A percentile compares a stretch with the other conserved stretches of the same genome.
Evolutionary conservation across 441 rosid genomes (phyloP).

Genomic region (Populus hybrid): DNA sequence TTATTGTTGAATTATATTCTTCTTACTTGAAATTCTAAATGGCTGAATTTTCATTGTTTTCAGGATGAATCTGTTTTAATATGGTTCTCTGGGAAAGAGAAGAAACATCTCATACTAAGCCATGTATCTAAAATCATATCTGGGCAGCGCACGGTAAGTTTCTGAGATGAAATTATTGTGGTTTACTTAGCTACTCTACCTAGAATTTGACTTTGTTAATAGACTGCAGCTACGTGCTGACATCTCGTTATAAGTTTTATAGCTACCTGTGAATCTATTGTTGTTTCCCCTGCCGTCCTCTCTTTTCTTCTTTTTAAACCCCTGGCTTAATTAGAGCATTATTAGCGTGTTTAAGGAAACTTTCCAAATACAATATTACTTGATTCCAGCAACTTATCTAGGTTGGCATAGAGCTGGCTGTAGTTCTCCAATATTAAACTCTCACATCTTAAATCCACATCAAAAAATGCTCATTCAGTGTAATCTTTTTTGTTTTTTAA

Average conservation of each 20-base stretch:
- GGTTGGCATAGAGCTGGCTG: neutral
- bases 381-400: neutral
- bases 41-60: conserved; percentile 20
- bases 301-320: neutral
- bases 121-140: conserved; percentile 74
- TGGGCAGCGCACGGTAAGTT: conserved; percentile 94
- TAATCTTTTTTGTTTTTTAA: neutral
- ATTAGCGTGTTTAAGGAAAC: neutral
- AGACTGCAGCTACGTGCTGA: neutral
- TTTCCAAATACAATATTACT: neutral
- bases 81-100: conserved; percentile 85
- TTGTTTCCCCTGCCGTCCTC: too few species aligned
- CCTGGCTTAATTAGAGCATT: neutral
- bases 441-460: neutral
- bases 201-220: neutral
- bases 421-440: neutral
- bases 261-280: neutral
- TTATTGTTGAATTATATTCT: conserved; percentile 10
- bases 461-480: neutral
- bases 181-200: neutral
- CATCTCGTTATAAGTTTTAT: neutral
- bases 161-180: conserved; percentile 1
- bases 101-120: conserved; percentile 61
- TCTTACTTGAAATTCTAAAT: conserved; percentile 12
- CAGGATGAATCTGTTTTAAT: conserved; percentile 76